Evolutionary conservation across 2,329 filamentous ascomycete genomes (phyloP).

Genomic region (Sporothrix mexicana): DNA sequence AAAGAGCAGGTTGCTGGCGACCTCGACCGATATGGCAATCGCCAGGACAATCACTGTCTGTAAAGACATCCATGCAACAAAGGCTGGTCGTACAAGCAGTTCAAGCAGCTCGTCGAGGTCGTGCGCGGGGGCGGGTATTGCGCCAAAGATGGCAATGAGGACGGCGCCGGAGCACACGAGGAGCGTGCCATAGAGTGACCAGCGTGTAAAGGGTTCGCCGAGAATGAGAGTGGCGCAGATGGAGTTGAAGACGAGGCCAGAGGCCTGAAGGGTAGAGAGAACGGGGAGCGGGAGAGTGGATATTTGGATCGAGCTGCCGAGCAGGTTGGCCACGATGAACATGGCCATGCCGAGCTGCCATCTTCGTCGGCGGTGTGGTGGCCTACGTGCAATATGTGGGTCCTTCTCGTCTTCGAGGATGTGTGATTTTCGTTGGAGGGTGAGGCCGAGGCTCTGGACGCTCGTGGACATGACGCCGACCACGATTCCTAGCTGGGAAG

Average conservation of each 20-base stretch:
- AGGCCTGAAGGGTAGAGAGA: conserved; percentile 92
- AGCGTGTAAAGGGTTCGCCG: conserved; percentile 89
- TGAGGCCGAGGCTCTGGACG: conserved; percentile 92
- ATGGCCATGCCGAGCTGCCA: conserved; percentile 98
- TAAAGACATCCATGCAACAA: conserved; percentile 86
- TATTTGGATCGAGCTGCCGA: conserved; percentile 96
- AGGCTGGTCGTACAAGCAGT: conserved; percentile 74
- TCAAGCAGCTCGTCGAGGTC: conserved; percentile 79
- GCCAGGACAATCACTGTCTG: conserved; percentile 75
- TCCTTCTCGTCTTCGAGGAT: conserved; percentile 95
- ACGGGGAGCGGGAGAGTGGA: conserved; percentile 93
- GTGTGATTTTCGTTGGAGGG: conserved; percentile 96
- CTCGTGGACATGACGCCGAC: conserved; percentile 93
- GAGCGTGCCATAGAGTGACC: conserved; percentile 88
- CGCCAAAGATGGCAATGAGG: conserved; percentile 91
- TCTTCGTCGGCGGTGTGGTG: conserved; percentile 85
- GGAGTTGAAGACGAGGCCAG: conserved; percentile 96
- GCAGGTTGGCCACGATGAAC: conserved; percentile 92
- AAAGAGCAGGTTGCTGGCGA: conserved; percentile 54
- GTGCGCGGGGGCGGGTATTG: conserved; percentile 91
- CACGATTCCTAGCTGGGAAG: conserved; percentile 78
- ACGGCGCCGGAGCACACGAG: conserved; percentile 88
- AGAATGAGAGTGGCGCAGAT: conserved; percentile 94
- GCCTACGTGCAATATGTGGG: conserved; percentile 75
- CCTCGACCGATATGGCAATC: conserved; percentile 68